These are phyloP conservation scores for barrel medic (Medicago truncatula) DNA, from an alignment of 306 rosid genomes.

Conservation along the genomic window DNA sequence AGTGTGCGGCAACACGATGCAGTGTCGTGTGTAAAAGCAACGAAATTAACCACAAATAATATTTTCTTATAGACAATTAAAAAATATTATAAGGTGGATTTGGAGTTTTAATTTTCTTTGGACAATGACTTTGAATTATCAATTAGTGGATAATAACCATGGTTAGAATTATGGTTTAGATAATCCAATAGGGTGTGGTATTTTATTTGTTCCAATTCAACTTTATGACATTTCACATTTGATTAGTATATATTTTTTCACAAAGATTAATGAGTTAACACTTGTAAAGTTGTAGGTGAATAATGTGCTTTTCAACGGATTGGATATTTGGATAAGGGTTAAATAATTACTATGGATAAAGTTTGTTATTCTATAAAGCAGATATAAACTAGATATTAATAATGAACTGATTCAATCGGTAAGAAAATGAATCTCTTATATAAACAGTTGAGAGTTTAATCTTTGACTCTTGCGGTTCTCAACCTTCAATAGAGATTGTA, in stretches of 20 bases:
- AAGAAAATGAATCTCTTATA: no score
- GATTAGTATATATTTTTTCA: neutral
- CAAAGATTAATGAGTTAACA: neutral
- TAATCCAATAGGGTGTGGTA: slow-evolving; percentile 10
- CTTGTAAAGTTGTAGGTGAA: neutral
- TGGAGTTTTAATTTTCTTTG: neutral
- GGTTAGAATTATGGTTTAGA: slow-evolving; percentile 16
- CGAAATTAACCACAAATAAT: neutral
- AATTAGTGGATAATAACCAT: slow-evolving; percentile 27
- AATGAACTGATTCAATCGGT: no score
- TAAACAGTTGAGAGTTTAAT: no score
- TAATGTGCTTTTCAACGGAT: slow-evolving; percentile 11
- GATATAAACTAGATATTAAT: no score
- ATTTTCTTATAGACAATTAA: neutral
- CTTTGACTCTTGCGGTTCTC: no score
- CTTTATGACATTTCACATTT: slow-evolving; percentile 24
- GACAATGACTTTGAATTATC: slow-evolving; percentile 37
- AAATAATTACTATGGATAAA: neutral
- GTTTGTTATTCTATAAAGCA: no score
- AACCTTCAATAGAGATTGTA: no score
- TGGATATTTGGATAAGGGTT: slow-evolving; percentile 21
- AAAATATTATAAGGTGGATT: neutral
- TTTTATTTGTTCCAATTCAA: neutral
- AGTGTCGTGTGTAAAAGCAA: slow-evolving; percentile 46
- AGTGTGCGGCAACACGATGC: slow-evolving; percentile 61